Conservation (phyloP, 768 basidiomycete genomes). For the Boletus rubroflammeus region DNA sequence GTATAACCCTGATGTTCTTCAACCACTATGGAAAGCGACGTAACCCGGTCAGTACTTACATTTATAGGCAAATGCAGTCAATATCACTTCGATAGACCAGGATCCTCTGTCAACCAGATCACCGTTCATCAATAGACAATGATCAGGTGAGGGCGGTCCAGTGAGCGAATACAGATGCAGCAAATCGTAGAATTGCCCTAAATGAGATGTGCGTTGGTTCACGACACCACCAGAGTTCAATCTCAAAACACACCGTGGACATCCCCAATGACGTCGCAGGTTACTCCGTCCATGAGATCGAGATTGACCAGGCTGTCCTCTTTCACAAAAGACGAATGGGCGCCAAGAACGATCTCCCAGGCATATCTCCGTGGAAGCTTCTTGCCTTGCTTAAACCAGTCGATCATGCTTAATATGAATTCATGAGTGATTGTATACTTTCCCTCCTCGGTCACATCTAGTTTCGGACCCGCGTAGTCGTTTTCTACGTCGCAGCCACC, state of each 20-base stretch:
- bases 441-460: constrained; percentile 55
- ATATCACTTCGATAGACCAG: constrained; percentile 90
- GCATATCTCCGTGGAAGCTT: constrained; percentile 84
- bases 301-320: constrained; percentile 83
- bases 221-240: not conserved
- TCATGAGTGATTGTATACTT: constrained; percentile 70
- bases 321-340: constrained; percentile 66
- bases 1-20: constrained; percentile 69
- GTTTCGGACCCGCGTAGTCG: constrained; percentile 70
- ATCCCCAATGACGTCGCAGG: constrained; percentile 93
- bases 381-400: constrained; percentile 94
- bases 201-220: constrained; percentile 8
- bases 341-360: constrained; percentile 94
- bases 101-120: constrained; percentile 98
- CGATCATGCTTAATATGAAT: constrained; percentile 83
- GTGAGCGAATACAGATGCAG: constrained; percentile 84
- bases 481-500: constrained; percentile 80
- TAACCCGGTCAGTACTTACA: constrained; percentile 45
- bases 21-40: constrained; percentile 5
- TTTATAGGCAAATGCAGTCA: constrained; percentile 93
- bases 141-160: constrained; percentile 79
- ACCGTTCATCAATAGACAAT: constrained; percentile 86
- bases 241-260: constrained; percentile 66
- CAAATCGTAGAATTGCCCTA: constrained; percentile 95
- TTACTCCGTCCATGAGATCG: constrained; percentile 68